phyloP scores from a whole-genome alignment of 257 asterid genomes.

The Capsicum baccatum region DNA sequence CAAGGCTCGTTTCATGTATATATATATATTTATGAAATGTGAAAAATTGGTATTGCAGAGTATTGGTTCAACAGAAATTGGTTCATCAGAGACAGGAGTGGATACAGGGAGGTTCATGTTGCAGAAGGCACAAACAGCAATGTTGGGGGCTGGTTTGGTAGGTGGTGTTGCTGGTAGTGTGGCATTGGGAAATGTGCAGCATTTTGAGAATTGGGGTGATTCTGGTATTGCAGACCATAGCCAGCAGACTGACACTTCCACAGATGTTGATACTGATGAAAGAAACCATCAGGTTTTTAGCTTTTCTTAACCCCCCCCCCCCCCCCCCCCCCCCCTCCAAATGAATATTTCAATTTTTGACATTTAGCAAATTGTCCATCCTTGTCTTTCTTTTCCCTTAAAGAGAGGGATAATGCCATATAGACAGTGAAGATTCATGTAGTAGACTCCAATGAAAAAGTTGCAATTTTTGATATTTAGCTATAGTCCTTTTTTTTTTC shows the following conservation, averaged over 20 bases:
- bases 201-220: conserved; percentile 62
- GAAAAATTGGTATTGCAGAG: conserved; percentile 45
- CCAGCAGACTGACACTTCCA: conserved; percentile 63
- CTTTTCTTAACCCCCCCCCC: not conserved
- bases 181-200: conserved; percentile 56
- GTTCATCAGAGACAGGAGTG: conserved; percentile 59
- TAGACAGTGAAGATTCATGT: not conserved
- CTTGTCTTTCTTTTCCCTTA: not conserved
- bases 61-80: conserved; percentile 66
- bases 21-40: not conserved
- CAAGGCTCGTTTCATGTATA: not conserved
- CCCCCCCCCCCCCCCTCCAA: not conserved
- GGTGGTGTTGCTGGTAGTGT: conserved; percentile 38
- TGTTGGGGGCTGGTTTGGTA: conserved; percentile 35
- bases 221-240: conserved; percentile 58
- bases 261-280: conserved; percentile 60
- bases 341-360: not conserved
- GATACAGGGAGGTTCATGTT: conserved; percentile 59
- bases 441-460: not conserved
- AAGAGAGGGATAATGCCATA: not conserved
- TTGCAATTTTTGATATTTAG: not conserved
- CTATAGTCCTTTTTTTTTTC: not conserved
- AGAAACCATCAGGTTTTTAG: conserved; percentile 43
- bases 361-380: not conserved
- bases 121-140: conserved; percentile 40